These are phyloP conservation scores for Heliamphora exappendiculata DNA, from an alignment of 148 eudicot genomes.

Conservation along the genomic window DNA sequence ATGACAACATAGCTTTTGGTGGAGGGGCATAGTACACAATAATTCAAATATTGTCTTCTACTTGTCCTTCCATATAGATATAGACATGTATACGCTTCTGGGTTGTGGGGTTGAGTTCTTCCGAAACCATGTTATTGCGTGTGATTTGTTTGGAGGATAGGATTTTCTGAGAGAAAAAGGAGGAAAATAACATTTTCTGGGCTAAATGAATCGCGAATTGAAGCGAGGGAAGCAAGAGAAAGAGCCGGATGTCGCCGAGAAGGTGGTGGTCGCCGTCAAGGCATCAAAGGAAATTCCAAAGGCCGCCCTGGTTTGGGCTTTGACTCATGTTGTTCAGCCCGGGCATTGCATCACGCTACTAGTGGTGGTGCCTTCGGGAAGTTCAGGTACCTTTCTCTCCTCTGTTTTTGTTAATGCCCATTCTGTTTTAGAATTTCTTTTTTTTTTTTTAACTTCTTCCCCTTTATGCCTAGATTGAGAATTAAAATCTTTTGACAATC, in stretches of 20 bases:
- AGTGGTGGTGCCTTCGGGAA: slow-evolving; percentile 71
- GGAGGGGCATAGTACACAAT: slow-evolving; percentile 9
- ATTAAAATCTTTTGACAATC: not conserved
- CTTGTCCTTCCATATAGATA: not conserved
- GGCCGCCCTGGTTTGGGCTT: slow-evolving; percentile 83
- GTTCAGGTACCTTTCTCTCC: slow-evolving; percentile 44
- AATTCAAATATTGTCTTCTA: not conserved
- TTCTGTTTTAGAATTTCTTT: not conserved
- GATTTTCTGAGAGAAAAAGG: slow-evolving; percentile 1
- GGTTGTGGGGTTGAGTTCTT: slow-evolving; percentile 1
- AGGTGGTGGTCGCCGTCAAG: slow-evolving; percentile 88
- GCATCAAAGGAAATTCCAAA: slow-evolving; percentile 85
- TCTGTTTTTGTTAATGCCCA: not conserved
- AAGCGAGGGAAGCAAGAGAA: slow-evolving; percentile 39
- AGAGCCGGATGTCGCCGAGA: slow-evolving; percentile 45
- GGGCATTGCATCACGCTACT: slow-evolving; percentile 83
- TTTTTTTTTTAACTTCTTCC: not conserved
- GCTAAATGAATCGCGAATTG: slow-evolving; percentile 33
- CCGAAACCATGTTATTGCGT: not conserved
- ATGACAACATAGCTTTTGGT: not conserved
- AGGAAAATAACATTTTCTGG: slow-evolving; percentile 1
- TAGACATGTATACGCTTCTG: slow-evolving; percentile 1
- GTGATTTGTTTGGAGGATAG: not conserved
- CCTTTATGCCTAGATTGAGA: not conserved
- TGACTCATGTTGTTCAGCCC: slow-evolving; percentile 97